These are phyloP conservation scores for Calonectria montana DNA, from an alignment of 2,329 filamentous ascomycete genomes.

Conservation along the genomic window DNA sequence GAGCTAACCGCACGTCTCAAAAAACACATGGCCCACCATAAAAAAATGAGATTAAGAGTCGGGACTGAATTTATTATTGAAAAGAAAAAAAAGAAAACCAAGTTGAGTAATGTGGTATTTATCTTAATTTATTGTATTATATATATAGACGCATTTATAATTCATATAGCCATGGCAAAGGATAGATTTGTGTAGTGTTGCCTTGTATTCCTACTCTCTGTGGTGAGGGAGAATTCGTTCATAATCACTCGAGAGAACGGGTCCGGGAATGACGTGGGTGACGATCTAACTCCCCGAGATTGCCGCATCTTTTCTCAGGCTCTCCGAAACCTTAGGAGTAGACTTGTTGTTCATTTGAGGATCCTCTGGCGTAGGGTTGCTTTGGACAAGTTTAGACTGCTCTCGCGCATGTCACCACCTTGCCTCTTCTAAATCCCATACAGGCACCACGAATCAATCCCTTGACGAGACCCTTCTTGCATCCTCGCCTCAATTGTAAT, in stretches of 20 bases:
- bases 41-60: too few relatives aligned
- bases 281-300: constrained; percentile 17
- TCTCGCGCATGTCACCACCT: too few relatives aligned
- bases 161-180: too few relatives aligned
- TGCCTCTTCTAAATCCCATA: background rate
- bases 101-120: too few relatives aligned
- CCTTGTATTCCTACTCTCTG: too few relatives aligned
- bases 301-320: constrained; percentile 12
- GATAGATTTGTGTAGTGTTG: too few relatives aligned
- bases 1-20: background rate
- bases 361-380: background rate
- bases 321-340: constrained; percentile 12
- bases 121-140: too few relatives aligned
- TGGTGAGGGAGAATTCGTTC: too few relatives aligned
- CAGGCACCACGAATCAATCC: background rate
- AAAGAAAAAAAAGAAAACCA: too few relatives aligned
- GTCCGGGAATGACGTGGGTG: constrained; percentile 19
- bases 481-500: background rate
- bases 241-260: background rate
- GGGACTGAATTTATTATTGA: too few relatives aligned
- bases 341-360: background rate
- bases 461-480: background rate
- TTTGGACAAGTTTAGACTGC: background rate
- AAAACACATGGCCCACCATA: too few relatives aligned
- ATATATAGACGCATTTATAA: too few relatives aligned